Base-by-base conservation (phyloP, 805 yeast genomes). In the Kuraishia molischiana region DNA sequence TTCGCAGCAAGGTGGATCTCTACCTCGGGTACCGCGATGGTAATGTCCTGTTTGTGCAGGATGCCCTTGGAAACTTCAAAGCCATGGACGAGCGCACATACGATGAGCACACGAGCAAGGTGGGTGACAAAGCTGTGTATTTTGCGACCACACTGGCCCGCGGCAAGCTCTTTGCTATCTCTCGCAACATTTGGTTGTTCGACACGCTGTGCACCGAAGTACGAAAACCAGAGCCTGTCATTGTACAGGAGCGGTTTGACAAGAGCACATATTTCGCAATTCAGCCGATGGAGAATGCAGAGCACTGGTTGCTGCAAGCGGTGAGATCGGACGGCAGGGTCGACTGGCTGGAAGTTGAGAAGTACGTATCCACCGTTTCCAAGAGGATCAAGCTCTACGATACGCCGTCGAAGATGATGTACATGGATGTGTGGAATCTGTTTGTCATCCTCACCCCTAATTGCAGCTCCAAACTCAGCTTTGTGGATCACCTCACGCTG, bases 121-220 rank as follows among this genome's bases (percentile, higher is more conserved):
- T 28, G 5, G 31, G 31, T 5, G 31, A 28, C 13, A 9, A 14
- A 11, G 17, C 31, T 11, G 31, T 28, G 6, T 6, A 28, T 8
- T 28, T 28, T 28, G 31, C 13, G 17, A 14, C 6, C 11, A 22
- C 26, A 6, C 14, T 6, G 6, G 6, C 31, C 17, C 13, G 17
- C 5, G 17, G 13, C 13, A n/a, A n/a, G n/a, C 17, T 28, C 17
- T 28, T 8, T 28, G 31, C 31, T 14, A 28, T 43, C 3, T 41
- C 53, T 1, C 51, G 48, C 24, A 43, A 44, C 1, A 33, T 56
- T 3, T 59, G 63, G 61, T 50, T 44, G 24, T 28, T 59, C 3
- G 32, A 21, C 4, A 55, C 61, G 0, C 24, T 28, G 9, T n/a
- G n/a, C n/a, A n/a, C n/a, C n/a, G n/a, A n/a, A n/a, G n/a, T n/a